phyloP scores from a whole-genome alignment of 768 basidiomycete genomes.

The Ramaria rubella region DNA sequence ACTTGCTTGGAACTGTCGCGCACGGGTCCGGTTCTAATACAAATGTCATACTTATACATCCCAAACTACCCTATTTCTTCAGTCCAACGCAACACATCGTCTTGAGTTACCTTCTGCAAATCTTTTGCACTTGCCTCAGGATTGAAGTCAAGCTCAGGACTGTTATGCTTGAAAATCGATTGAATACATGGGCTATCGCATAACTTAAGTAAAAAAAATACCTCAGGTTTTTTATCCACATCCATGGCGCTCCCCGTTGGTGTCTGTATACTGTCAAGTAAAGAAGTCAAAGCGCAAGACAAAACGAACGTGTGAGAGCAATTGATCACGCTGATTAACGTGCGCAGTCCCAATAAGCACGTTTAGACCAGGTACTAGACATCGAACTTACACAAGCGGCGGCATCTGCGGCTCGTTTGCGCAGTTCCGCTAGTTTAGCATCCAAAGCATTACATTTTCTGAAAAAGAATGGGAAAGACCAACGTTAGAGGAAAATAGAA shows the following conservation, averaged over 20 bases:
- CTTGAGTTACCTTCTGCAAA: slow-evolving; percentile 18
- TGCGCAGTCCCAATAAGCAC: neutral
- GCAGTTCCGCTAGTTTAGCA: slow-evolving; percentile 44
- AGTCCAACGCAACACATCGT: slow-evolving; percentile 53
- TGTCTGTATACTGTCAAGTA: neutral
- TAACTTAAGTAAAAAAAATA: neutral
- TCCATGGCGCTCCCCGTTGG: neutral
- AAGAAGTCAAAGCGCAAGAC: neutral
- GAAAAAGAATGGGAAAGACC: slow-evolving; percentile 18
- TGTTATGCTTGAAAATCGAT: neutral
- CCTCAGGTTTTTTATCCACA: neutral
- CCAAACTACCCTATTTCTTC: slow-evolving; percentile 31
- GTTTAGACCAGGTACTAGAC: neutral
- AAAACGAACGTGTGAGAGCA: neutral
- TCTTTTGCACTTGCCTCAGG: slow-evolving; percentile 21
- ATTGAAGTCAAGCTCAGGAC: neutral
- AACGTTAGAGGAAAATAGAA: slow-evolving; percentile 7
- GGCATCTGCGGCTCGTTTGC: slow-evolving; percentile 27
- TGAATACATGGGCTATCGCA: neutral
- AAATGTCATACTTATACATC: neutral
- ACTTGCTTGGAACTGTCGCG: neutral
- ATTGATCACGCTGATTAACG: neutral
- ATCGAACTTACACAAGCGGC: neutral
- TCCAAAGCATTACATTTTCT: slow-evolving; percentile 70
- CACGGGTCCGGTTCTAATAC: neutral